Percentiles rank a stretch among this genome's conserved stretches.
These are phyloP conservation scores for Orobanche coerulescens DNA, from an alignment of 257 asterid genomes.

Conservation along the genomic window DNA sequence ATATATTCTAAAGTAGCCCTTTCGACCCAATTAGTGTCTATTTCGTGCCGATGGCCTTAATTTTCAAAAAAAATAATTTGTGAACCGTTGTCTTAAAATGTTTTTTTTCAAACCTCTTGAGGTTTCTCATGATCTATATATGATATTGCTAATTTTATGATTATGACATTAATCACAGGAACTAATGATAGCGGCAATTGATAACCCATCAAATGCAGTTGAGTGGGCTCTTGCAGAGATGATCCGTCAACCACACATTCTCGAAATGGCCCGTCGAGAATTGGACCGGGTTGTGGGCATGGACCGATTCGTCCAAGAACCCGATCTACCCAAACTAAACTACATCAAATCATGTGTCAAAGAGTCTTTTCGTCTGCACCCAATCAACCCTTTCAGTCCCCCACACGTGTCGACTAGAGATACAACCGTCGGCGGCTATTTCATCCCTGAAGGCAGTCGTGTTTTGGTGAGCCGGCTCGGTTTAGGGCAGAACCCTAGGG, in stretches of 20 bases:
- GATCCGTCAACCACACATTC: conserved; percentile 23
- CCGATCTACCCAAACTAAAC: conserved; percentile 26
- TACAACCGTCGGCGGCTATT: conserved; percentile 21
- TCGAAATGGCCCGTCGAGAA: conserved; percentile 17
- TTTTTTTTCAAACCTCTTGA: too few relatives aligned
- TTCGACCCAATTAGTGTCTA: too few relatives aligned
- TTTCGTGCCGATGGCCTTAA: too few relatives aligned
- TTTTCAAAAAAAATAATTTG: too few relatives aligned
- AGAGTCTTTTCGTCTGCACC: conserved; percentile 32
- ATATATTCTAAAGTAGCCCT: too few relatives aligned
- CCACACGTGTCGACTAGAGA: conserved; percentile 27
- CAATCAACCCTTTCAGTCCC: conserved; percentile 18
- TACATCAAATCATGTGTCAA: conserved; percentile 25
- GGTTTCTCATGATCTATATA: too few relatives aligned
- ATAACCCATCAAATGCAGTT: conserved; percentile 29
- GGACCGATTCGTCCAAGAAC: conserved; percentile 27
- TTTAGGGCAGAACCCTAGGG: conserved; percentile 32
- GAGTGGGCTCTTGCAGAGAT: conserved; percentile 32
- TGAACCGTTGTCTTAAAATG: too few relatives aligned
- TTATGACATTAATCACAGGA: too few relatives aligned
- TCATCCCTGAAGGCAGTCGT: conserved; percentile 31
- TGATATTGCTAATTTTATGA: too few relatives aligned
- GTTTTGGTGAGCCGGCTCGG: conserved; percentile 27
- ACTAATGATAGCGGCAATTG: conserved; percentile 22
- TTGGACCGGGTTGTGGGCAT: conserved; percentile 21